Base-by-base conservation (phyloP, 129 eudicot genomes). In the Apium graveolens region DNA sequence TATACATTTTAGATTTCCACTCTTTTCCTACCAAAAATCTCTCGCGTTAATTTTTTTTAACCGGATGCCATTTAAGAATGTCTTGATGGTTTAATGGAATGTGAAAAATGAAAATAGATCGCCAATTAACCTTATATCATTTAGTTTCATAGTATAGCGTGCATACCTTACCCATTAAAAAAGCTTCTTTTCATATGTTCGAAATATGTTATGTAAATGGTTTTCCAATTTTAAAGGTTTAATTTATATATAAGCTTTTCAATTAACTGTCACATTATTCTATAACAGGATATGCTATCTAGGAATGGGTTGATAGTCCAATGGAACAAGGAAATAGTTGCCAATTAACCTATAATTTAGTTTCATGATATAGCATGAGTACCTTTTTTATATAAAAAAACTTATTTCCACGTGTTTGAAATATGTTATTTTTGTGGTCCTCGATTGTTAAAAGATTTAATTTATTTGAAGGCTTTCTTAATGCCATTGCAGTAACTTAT, bases 1-100 rank as follows among this genome's bases (percentile, higher is more conserved):
- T 88, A 80, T 49, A 37, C 6, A 7, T 27, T 20, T 77, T 55
- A 27, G 20, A 66, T 45, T 78, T 44, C 75, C 43, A 41, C 18
- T 42, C 38, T 32, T 31, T 41, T 70, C 26, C 27, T 8, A 70
- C 14, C 8, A 72, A 72, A 72, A 72, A 41, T 11, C 11, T 18
- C 9, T 21, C 0, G n/a, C n/a, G 3, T 34, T 41, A 11, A 24
- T 20, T 39, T 21, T 39, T 21, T 37, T 27, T 71, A 60, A 38
- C 5, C 5, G 41, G 6, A 0, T 9, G 3, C 32, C 9, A 24
- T n/a, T 0, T 57, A n/a, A 3, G 32, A n/a, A 60, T 0, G 34
- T 60, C 68, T 60, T 60, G 32, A 60, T n/a, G 26, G 68, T n/a
- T 60, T 5, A 26, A n/a, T 60, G 34, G 68, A 60, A 26, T 31